Conservation (phyloP, 2,329 filamentous ascomycete genomes). For the Emmonsiellopsis sp. region DNA sequence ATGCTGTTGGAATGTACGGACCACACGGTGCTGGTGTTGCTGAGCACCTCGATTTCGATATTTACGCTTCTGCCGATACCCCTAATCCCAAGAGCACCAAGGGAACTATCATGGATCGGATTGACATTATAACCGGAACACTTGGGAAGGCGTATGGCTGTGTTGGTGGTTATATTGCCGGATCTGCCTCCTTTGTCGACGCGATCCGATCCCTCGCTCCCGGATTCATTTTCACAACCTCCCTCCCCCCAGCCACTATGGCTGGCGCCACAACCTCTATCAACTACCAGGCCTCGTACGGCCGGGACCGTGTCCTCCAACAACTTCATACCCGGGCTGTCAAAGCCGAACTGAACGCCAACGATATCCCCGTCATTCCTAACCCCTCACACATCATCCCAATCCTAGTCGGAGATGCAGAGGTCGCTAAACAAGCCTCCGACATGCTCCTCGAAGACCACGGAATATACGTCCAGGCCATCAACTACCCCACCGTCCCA, state of each 20-base stretch:
- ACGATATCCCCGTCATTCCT: conserved; percentile 91
- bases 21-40: conserved; percentile 91
- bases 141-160: conserved; percentile 97
- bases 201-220: conserved; percentile 89
- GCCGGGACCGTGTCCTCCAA: conserved; percentile 81
- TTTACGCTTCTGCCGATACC: conserved; percentile 65
- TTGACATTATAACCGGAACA: conserved; percentile 96
- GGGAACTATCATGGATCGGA: conserved; percentile 86
- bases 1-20: conserved; percentile 98
- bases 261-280: conserved; percentile 86
- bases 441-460: conserved; percentile 86
- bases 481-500: conserved; percentile 97
- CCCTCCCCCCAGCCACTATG: conserved; percentile 92
- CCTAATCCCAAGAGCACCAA: conserved; percentile 33
- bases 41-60: conserved; percentile 91
- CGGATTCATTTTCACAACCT: conserved; percentile 98
- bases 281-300: conserved; percentile 80
- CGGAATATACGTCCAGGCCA: conserved; percentile 93
- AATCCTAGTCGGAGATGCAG: conserved; percentile 86
- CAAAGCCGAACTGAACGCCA: conserved; percentile 68
- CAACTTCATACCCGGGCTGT: conserved; percentile 94
- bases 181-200: conserved; percentile 77
- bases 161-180: conserved; percentile 95
- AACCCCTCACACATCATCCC: conserved; percentile 97
- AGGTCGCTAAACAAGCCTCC: conserved; percentile 81